Conservation (phyloP, 148 eudicot genomes). For the Vaccinium darrowii region DNA sequence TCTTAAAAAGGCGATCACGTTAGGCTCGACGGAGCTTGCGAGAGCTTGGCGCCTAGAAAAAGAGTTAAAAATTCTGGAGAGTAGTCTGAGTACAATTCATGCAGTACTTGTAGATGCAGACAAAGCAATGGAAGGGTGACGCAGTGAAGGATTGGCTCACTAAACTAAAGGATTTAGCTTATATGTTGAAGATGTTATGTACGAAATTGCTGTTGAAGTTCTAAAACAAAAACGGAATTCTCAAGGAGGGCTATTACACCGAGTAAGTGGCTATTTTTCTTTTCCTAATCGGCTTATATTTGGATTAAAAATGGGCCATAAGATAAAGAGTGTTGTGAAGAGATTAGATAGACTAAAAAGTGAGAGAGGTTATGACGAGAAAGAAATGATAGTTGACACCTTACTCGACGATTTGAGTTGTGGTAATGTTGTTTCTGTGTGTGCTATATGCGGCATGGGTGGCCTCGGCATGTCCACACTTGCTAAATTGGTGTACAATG, state of each 20-base stretch:
- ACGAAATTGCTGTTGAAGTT: neutral
- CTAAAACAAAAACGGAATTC: neutral
- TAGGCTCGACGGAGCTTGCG: neutral
- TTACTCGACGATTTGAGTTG: neutral
- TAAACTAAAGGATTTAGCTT: conserved; percentile 11
- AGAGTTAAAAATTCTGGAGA: neutral
- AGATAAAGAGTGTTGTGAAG: neutral
- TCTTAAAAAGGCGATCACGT: no score
- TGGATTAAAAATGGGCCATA: neutral
- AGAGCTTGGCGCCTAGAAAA: neutral
- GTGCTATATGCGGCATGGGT: conserved; percentile 18
- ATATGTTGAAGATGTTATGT: neutral
- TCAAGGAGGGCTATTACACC: neutral
- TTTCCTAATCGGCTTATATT: neutral
- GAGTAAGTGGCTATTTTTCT: neutral
- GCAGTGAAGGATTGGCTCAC: conserved; percentile 17
- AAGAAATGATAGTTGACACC: neutral
- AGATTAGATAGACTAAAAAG: neutral
- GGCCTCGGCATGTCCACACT: conserved; percentile 10
- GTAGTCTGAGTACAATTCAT: neutral
- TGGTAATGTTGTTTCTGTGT: neutral
- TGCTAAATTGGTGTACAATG: conserved; percentile 20
- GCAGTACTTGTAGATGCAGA: conserved; percentile 19
- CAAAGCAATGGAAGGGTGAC: conserved; percentile 8
- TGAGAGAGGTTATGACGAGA: neutral